Base-by-base conservation (phyloP, 768 basidiomycete genomes). In the Trametes elegans region DNA sequence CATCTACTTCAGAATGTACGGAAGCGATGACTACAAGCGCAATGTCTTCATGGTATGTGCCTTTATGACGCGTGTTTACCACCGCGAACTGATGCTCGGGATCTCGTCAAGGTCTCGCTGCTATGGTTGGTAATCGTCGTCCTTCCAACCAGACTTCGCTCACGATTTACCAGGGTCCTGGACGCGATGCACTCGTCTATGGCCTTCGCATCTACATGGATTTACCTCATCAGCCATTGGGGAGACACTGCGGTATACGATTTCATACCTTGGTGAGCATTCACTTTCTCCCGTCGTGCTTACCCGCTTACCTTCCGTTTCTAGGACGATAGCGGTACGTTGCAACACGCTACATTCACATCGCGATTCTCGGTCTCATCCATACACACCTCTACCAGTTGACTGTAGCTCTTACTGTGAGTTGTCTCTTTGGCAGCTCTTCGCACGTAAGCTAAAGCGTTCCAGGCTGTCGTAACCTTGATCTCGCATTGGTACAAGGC, bases 381-480 rank as follows among this genome's bases (percentile, higher is more conserved):
- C n/a, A n/a, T n/a, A n/a, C n/a, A n/a, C n/a, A n/a, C n/a, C n/a
- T n/a, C n/a, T n/a, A n/a, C n/a, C 35, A 58, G 55, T 47, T 57
- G 18, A 58, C 62, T 31, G 59, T 63, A 21, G 59, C 59, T 11
- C 56, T 63, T 23, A 63, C 62, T 18, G 62, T 63, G 29, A 43
- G 62, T 46, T n/a, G n/a, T n/a, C n/a, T 44, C n/a, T 6, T 40
- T 28, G 21, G 9, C 18, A 10, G 23, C 10, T 40, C 8, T 21
- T n/a, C 27, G 36, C 39, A 18, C 19, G 24, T 7, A 14, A 10
- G 4, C 38, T 49, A 16, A 55, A 27, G 40, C 21, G 14, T 14
- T 26, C 27, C 23, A 68, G 67, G 65, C 67, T 21, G 53, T 64
- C 43, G 52, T 68, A 10, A 68, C 64, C 8, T 61, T 68, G 49